Percentiles rank a stretch among this genome's conserved stretches.
These are phyloP conservation scores for Alternaria infectoria DNA, from an alignment of 2,329 filamentous ascomycete species.

Conservation along the genomic window DNA sequence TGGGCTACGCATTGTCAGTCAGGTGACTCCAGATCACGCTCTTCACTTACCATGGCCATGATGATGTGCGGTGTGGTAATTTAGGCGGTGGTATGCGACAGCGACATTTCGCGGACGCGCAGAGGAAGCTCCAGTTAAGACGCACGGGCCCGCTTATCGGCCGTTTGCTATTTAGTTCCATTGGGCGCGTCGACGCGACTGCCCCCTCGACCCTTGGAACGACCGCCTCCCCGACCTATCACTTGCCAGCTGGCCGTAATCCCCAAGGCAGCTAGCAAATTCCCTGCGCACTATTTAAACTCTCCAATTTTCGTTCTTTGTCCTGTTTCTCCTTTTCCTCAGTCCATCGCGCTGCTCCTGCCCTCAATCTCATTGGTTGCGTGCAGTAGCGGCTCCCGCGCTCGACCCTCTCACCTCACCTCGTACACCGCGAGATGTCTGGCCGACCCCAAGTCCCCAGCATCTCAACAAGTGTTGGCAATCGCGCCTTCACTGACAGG, in stretches of 20 bases:
- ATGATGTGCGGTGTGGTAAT: conserved; percentile 12
- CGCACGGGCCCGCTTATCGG: conserved; percentile 6
- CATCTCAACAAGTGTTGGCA: not conserved
- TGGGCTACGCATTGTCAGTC: conserved; percentile 48
- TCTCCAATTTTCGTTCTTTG: not conserved
- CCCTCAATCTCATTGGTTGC: not conserved
- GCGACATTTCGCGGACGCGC: conserved; percentile 27
- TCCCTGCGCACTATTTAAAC: not conserved
- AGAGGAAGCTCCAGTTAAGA: conserved; percentile 15
- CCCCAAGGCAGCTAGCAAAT: not conserved
- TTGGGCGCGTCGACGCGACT: conserved; percentile 1
- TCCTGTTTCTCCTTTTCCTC: not conserved
- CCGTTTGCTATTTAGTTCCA: not conserved
- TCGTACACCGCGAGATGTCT: not conserved
- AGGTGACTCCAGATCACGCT: not conserved
- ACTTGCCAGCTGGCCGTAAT: not conserved
- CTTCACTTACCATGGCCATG: conserved; percentile 43
- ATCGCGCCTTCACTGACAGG: not conserved
- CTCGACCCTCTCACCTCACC: not conserved
- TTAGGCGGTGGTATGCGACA: conserved; percentile 10
- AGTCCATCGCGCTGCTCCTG: not conserved
- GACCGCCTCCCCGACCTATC: not conserved
- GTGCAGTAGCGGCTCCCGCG: conserved; percentile 1
- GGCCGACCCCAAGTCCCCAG: not conserved
- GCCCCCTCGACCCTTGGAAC: not conserved